Evolutionary conservation across 208 protist species (phyloP), one percentile per base, ranked within the genome.

Genomic region (Angomonas desouzai): DNA sequence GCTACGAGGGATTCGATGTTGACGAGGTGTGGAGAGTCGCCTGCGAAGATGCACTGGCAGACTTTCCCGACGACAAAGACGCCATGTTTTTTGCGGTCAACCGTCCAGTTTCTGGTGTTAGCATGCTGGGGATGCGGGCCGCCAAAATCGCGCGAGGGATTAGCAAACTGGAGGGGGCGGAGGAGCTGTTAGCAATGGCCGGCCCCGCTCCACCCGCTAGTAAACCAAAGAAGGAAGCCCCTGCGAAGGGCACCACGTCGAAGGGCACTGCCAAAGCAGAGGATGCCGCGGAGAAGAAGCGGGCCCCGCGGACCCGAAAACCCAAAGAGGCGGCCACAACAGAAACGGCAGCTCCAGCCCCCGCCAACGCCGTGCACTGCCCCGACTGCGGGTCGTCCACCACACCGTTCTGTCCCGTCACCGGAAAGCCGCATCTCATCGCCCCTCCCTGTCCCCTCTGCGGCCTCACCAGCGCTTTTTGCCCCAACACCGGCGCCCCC

Each of bases 371-470:
- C 16, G 30, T 28, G 16, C 23, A 25, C 28, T 92, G 85, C 55
- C 79, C 76, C 2, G 69, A 79, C 38, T 92, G 86, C 63, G 82
- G 82, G 1, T 75, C 83, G 28, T 29, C 45, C 13, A 64, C 69
- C 36, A 82, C 80, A 3, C 64, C 77, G 0, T 92, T 92, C 64
- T 92, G 80, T 63, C 72, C 80, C 2, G 60, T 76, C 1, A 86
- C 80, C 33, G 80, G 80, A 33, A 74, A 70, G 53, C 70, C 76
- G 30, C 80, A 86, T 62, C 25, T 64, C n/a, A 13, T 70, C 18
- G 40, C 75, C 11, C 66, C 72, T 36, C 48, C 66, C 18, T 86
- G 80, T 61, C 48, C 64, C 18, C n/a, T n/a, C 38, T 87, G 80
- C 34, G 80, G 80, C 1, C 68, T 87, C 22, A 67, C 57, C 2